Evolutionary conservation across 176 grass and related monocot species (phyloP), one percentile per base, ranked within the genome.

Genomic region (Carex myosuroides): DNA sequence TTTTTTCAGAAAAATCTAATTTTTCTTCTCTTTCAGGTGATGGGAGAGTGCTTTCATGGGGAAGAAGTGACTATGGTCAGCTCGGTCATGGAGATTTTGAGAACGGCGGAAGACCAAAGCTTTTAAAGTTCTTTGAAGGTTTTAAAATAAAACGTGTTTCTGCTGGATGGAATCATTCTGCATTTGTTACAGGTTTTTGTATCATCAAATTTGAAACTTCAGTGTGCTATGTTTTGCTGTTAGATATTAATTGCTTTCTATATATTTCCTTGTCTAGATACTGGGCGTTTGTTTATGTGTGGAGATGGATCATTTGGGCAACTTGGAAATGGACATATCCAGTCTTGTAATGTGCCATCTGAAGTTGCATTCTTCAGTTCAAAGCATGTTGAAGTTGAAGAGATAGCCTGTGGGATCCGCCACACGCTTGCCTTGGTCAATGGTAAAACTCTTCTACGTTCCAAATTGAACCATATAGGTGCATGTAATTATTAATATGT

Each of bases 121-220:
- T 71, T 65, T 85, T 98, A 22, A 85, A 88, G 10, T 95, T 93
- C 83, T 83, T 93, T 59, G 95, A 92, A 84, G 90, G 84, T 30
- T 90, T 85, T 67, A 89, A 11, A 32, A 62, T 98, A 35, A 87
- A 89, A 11, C 84, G 53, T 65, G 88, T 98, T 80, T 92, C 95
- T 80, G 88, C 92, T 89, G 95, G 95, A 87, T 98, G 95, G 95
- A 98, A 92, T 85, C 92, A 98, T 88, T 98, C 95, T 90, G 95
- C 92, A 85, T 98, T 98, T 76, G 83, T 79, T 90, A 90, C 95
- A 98, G 95, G 95, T 98, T 85, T 95, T 85, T 33, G 80, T 65
- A 10, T 3, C 22, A 68, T 82, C 17, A 12, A 50, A 33, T 64
- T 44, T 13, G 21, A 52, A 61, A 5, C 26, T 74, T 89, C 59